These are phyloP conservation scores for Aureobasidium subglaciale DNA, from an alignment of 2,329 filamentous ascomycete species.

Conservation along the genomic window DNA sequence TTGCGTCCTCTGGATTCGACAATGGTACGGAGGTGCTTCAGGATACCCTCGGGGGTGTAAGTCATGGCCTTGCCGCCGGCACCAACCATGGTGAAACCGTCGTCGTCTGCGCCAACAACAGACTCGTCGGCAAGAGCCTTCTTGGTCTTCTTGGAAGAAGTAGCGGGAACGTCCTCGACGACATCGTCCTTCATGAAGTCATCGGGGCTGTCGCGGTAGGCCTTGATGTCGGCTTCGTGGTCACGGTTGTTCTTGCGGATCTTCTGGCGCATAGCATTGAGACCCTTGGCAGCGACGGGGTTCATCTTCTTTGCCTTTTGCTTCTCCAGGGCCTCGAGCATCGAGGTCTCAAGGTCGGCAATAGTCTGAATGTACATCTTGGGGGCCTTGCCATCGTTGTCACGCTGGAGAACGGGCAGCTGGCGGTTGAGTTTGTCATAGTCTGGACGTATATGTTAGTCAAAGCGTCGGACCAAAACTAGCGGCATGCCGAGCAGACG, in stretches of 20 bases:
- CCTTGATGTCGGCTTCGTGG: constrained; percentile 77
- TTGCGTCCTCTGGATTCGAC: constrained; percentile 97
- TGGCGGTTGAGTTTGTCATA: constrained; percentile 57
- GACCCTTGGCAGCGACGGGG: constrained; percentile 82
- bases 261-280: constrained; percentile 96
- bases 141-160: constrained; percentile 45
- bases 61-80: constrained; percentile 81
- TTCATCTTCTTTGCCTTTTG: constrained; percentile 99
- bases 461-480: neutral
- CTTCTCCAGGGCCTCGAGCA: constrained; percentile 90
- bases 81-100: constrained; percentile 83
- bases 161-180: constrained; percentile 57
- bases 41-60: constrained; percentile 95
- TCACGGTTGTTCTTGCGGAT: constrained; percentile 99
- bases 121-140: constrained; percentile 44
- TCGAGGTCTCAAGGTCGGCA: constrained; percentile 86
- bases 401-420: constrained; percentile 39
- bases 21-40: constrained; percentile 91
- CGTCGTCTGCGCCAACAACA: constrained; percentile 58
- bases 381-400: constrained; percentile 66
- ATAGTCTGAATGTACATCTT: constrained; percentile 91
- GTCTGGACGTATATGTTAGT: constrained; percentile 19
- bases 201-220: constrained; percentile 78
- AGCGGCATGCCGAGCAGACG: neutral
- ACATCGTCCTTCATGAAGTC: constrained; percentile 80